phyloP scores from a whole-genome alignment of 257 asterid genomes.

The Nicotiana paniculata region DNA sequence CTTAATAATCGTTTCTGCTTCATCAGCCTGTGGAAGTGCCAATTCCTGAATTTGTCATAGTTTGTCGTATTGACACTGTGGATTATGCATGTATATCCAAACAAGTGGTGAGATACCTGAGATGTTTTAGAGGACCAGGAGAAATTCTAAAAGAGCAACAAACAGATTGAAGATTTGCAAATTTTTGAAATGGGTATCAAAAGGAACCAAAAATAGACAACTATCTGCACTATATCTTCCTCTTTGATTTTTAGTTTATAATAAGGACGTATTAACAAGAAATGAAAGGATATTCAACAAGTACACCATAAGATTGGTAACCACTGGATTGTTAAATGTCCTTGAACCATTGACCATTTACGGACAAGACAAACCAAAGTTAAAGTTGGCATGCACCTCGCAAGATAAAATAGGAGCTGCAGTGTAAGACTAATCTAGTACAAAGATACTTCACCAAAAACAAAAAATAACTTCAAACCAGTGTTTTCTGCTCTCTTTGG shows the following conservation, averaged over 20 bases:
- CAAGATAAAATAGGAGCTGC: neutral
- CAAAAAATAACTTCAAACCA: neutral
- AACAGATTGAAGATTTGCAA: neutral
- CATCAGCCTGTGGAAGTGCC: constrained; percentile 45
- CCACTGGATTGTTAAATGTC: neutral
- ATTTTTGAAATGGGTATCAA: neutral
- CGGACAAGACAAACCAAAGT: neutral
- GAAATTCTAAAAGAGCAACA: neutral
- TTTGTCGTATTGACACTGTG: neutral
- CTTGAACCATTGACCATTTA: neutral
- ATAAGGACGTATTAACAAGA: neutral
- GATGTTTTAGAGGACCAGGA: neutral
- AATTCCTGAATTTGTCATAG: neutral
- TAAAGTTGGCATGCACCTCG: neutral
- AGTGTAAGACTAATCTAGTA: neutral
- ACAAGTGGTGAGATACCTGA: constrained; percentile 4
- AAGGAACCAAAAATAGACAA: neutral
- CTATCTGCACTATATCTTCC: neutral
- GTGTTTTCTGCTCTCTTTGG: neutral
- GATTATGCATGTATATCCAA: neutral
- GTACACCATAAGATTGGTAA: neutral
- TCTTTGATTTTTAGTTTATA: neutral
- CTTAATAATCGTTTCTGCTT: constrained; percentile 79
- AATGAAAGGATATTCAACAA: neutral
- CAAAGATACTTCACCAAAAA: neutral